Evolutionary conservation across 2,329 filamentous ascomycete genomes (phyloP).

Genomic region (Trichoderma gracile): DNA sequence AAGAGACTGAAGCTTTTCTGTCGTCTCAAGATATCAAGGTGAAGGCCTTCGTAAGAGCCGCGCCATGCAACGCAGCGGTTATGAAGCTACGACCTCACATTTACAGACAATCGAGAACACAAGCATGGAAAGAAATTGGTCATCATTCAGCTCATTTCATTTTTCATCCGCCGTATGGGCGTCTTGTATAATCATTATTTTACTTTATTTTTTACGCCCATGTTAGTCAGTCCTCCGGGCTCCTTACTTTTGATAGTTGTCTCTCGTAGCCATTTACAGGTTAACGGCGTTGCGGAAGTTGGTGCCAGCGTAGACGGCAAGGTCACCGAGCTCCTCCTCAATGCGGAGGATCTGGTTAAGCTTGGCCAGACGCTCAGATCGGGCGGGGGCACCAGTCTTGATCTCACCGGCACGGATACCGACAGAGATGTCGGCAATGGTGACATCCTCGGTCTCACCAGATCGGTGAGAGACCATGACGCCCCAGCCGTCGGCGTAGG

Average conservation of each 20-base stretch:
- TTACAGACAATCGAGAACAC: neutral
- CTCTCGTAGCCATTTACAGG: constrained; percentile 60
- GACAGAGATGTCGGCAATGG: constrained; percentile 96
- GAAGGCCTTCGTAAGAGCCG: neutral
- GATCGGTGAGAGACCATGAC: constrained; percentile 99
- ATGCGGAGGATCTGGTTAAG: constrained; percentile 99
- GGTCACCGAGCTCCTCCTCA: constrained; percentile 94
- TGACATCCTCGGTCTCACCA: constrained; percentile 99
- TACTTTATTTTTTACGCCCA: constrained; percentile 1
- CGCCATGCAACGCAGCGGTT: too few relatives aligned
- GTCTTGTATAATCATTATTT: constrained; percentile 22
- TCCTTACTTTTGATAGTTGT: neutral
- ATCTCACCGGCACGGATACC: constrained; percentile 97
- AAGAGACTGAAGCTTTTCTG: neutral
- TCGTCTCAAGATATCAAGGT: neutral
- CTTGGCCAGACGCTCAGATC: constrained; percentile 98
- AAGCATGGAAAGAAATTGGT: neutral
- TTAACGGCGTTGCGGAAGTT: constrained; percentile 92
- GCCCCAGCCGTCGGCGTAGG: constrained; percentile 92
- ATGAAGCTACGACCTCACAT: neutral
- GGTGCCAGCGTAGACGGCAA: constrained; percentile 86
- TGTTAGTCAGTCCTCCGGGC: constrained; percentile 5
- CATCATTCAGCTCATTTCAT: constrained; percentile 18
- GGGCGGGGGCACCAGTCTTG: constrained; percentile 95
- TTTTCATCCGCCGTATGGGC: constrained; percentile 12